Evolutionary conservation across 2,329 filamentous ascomycete genomes (phyloP), one percentile per base, ranked within the genome.

Genomic region (Helotiales sp.): DNA sequence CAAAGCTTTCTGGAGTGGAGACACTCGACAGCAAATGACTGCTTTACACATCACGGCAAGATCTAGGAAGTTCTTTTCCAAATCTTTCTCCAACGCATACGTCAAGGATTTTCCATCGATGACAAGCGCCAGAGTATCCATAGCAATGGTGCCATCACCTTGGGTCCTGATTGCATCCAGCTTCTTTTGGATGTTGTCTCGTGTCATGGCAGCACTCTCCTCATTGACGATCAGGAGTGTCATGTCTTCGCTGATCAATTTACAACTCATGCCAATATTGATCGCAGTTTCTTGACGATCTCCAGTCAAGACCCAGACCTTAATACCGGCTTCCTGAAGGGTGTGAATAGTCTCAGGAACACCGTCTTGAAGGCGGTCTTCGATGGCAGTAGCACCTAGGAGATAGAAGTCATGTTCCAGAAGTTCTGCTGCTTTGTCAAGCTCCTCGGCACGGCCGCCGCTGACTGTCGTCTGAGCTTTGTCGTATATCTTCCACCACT

Each of bases 181-280:
- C 72, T 99, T 99, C 80, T 97, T 98, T 65, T 90, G 84, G 25
- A 99, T 79, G 68, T 96, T 98, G 70, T 95, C 89, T 51, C 90
- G 82, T 3, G 95, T 98, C 4, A 86, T 90, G 33, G 81, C 79
- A 13, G 91, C 82, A 49, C 78, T 82, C 67, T 98, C 93, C 71
- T 99, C 95, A 70, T 99, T 99, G 70, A 99, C 83, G 67, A 99
- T 97, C 54, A 99, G 79, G 10, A 99, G 82, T 70, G 95, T 96
- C 95, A 99, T 99, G 68, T 99, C 96, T 75, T 99, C 95, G 65
- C 92, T 96, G 60, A 99, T 91, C 50, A 99, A 83, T 76, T 98
- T 98, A 77, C 95, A 99, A 73, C 92, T 97, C 95, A 99, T 99
- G 63, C 96, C 95, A 66, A 99, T 99, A 73, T 99, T 99, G 82